These are phyloP conservation scores for Globisporangium mamillatum DNA, from an alignment of 352 stramenopile genomes.

Conservation along the genomic window DNA sequence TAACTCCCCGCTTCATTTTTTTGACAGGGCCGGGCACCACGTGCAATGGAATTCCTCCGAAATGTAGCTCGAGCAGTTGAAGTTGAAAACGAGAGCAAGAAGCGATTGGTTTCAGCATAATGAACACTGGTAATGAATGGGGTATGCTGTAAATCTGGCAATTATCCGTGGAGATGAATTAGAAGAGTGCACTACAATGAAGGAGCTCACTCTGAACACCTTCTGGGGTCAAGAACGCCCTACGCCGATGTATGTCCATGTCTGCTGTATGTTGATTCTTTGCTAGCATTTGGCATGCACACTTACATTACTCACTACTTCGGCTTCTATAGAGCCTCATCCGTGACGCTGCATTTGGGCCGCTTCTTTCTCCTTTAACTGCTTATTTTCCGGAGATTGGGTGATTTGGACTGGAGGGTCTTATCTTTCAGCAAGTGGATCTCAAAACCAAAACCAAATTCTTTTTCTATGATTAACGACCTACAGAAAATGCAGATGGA, in stretches of 20 bases:
- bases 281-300: too few species aligned
- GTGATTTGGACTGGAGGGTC: too few species aligned
- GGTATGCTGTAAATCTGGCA: not conserved
- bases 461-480: constrained; percentile 8
- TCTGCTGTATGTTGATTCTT: too few species aligned
- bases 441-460: not conserved
- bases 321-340: too few species aligned
- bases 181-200: not conserved
- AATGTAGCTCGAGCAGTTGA: constrained; percentile 2
- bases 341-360: too few species aligned
- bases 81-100: constrained; percentile 4
- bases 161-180: not conserved
- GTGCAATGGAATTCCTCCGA: constrained; percentile 5
- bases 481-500: not conserved
- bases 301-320: too few species aligned
- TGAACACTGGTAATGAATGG: not conserved
- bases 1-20: not conserved
- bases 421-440: too few species aligned
- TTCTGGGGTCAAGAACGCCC: too few species aligned
- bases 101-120: not conserved
- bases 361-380: too few species aligned
- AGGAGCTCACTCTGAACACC: not conserved
- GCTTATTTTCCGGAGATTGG: too few species aligned
- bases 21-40: not conserved
- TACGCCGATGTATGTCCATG: too few species aligned